Percentiles rank a stretch among this genome's conserved stretches.
Evolutionary conservation across 2,329 filamentous ascomycete genomes (phyloP).

Genomic region (Lachnellula cervina): DNA sequence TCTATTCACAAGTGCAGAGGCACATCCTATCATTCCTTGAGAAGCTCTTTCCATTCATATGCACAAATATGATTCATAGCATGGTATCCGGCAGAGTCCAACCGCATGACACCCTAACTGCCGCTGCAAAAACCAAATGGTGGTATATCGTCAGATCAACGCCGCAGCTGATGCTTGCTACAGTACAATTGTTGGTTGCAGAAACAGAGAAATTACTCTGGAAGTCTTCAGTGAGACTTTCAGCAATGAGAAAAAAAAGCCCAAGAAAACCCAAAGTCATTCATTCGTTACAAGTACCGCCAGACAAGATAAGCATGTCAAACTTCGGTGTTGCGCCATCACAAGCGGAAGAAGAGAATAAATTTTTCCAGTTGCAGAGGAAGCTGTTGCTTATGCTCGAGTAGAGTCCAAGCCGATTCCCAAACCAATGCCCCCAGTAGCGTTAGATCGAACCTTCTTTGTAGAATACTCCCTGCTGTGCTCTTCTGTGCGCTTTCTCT

Average conservation of each 20-base stretch:
- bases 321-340: too few relatives aligned
- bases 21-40: too few relatives aligned
- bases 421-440: conserved; percentile 46
- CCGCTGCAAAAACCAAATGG: too few relatives aligned
- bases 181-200: not conserved
- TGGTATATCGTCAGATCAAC: not conserved
- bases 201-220: not conserved
- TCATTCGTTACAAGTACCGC: not conserved
- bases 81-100: too few relatives aligned
- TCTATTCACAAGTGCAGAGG: too few relatives aligned
- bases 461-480: conserved; percentile 16
- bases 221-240: not conserved
- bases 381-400: not conserved
- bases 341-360: too few relatives aligned
- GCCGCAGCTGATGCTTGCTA: not conserved
- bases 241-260: not conserved
- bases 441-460: conserved; percentile 44
- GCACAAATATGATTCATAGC: too few relatives aligned
- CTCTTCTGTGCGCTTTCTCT: conserved; percentile 25
- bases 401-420: conserved; percentile 42
- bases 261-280: not conserved
- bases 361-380: not conserved
- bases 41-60: too few relatives aligned
- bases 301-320: not conserved
- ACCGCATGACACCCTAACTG: too few relatives aligned